A percentile compares a stretch with the other conserved stretches of the same genome.
Conservation (phyloP, 1,284 basidiomycete species). For the Inonotus hispidus region DNA sequence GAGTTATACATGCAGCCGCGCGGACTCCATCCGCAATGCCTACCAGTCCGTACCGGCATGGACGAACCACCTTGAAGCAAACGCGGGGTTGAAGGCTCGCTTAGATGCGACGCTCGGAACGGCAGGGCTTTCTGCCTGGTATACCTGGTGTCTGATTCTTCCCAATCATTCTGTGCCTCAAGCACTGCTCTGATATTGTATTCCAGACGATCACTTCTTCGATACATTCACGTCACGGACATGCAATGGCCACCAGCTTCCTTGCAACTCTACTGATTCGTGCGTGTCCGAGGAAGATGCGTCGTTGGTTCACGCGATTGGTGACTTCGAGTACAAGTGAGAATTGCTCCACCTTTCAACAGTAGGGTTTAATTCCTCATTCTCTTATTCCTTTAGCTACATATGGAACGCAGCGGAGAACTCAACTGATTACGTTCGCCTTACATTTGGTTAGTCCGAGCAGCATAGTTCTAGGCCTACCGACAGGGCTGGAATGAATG, state of each 20-base stretch:
- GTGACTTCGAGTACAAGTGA: constrained; percentile 49
- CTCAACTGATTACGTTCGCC: constrained; percentile 39
- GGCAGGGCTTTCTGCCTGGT: constrained; percentile 38
- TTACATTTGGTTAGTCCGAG: constrained; percentile 39
- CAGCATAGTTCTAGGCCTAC: background rate
- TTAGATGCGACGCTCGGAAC: constrained; percentile 44
- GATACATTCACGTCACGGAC: constrained; percentile 47
- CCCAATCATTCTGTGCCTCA: background rate
- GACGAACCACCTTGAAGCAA: constrained; percentile 43
- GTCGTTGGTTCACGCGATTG: constrained; percentile 34
- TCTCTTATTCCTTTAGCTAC: constrained; percentile 31
- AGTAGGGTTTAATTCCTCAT: background rate
- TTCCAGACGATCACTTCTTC: constrained; percentile 39
- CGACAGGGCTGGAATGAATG: background rate
- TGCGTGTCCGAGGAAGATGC: constrained; percentile 44
- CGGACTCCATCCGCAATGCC: constrained; percentile 37
- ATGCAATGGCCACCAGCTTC: constrained; percentile 43
- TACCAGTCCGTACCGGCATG: constrained; percentile 45
- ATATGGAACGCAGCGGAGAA: constrained; percentile 45
- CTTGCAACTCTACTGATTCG: constrained; percentile 40
- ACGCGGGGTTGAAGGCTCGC: constrained; percentile 35
- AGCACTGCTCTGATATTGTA: background rate
- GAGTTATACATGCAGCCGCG: constrained; percentile 42
- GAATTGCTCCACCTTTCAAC: background rate
- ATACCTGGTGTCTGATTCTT: constrained; percentile 36